These are phyloP conservation scores for Mariannaea elegans DNA, from an alignment of 2,329 filamentous ascomycete genomes.

Conservation along the genomic window DNA sequence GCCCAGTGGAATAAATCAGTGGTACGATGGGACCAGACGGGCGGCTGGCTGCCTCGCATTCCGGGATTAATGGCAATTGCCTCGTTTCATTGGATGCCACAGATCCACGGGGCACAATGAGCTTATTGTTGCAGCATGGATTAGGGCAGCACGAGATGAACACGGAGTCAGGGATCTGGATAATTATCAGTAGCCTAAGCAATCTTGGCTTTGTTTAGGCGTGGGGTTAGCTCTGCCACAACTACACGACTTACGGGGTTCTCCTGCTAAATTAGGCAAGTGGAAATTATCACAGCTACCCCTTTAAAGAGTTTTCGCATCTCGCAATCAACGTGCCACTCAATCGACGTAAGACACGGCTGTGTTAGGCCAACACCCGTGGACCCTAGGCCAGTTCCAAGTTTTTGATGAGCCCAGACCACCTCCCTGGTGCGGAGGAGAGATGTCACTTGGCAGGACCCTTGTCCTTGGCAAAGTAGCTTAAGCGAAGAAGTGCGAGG, in stretches of 20 bases:
- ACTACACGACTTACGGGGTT: background rate
- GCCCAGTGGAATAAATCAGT: too few species aligned
- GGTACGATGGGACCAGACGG: too few species aligned
- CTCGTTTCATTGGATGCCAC: too few species aligned
- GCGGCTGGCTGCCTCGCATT: too few species aligned
- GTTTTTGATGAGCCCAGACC: background rate
- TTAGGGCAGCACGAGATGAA: background rate
- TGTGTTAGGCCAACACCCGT: background rate
- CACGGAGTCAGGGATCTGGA: background rate
- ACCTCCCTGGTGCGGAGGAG: too few species aligned
- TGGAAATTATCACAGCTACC: background rate
- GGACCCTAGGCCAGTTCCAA: background rate
- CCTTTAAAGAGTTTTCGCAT: background rate
- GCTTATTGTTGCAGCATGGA: too few species aligned
- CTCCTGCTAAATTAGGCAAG: background rate
- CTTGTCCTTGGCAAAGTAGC: too few species aligned
- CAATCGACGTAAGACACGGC: background rate
- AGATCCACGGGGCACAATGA: too few species aligned
- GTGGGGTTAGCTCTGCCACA: background rate
- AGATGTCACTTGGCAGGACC: background rate
- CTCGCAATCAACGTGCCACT: background rate
- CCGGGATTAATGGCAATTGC: too few species aligned
- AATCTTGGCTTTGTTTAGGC: background rate
- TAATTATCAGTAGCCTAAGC: background rate
- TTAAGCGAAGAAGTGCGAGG: too few species aligned